Conservation (phyloP, 2,329 filamentous ascomycete species). For the Ascochyta clinopodiicola region DNA sequence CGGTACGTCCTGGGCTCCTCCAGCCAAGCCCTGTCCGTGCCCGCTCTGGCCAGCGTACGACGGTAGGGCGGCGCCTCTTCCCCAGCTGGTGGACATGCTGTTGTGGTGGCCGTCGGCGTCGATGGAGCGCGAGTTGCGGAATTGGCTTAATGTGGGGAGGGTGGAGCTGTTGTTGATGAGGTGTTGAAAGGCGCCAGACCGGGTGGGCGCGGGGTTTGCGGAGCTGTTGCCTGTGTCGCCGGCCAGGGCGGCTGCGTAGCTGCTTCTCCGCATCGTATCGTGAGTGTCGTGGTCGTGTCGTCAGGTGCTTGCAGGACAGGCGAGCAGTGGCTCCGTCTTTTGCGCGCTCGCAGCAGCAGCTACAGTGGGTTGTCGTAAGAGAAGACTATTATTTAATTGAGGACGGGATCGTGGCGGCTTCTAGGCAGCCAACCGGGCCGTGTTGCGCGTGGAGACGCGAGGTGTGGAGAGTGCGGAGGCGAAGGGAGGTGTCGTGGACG, state of each 20-base stretch:
- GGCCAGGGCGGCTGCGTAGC: constrained; percentile 66
- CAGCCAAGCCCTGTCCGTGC: constrained; percentile 38
- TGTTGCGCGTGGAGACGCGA: constrained; percentile 19
- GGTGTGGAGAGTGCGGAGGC: constrained; percentile 20
- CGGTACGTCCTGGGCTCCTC: constrained; percentile 42
- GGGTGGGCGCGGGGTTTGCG: constrained; percentile 43
- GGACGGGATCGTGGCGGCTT: not conserved
- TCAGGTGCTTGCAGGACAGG: not conserved
- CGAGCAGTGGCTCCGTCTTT: not conserved
- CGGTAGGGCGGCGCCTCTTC: constrained; percentile 52
- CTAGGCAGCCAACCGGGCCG: constrained; percentile 4
- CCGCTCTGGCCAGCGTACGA: constrained; percentile 58
- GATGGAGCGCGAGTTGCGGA: constrained; percentile 49
- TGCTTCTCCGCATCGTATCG: constrained; percentile 24
- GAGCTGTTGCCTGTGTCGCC: constrained; percentile 51
- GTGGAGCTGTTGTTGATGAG: constrained; percentile 58
- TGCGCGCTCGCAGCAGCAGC: constrained; percentile 1
- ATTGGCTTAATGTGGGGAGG: constrained; percentile 30
- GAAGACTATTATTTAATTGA: not conserved
- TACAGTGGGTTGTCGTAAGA: not conserved
- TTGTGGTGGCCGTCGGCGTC: constrained; percentile 59
- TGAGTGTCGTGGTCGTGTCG: constrained; percentile 7
- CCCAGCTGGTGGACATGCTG: constrained; percentile 52
- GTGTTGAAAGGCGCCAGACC: constrained; percentile 60
- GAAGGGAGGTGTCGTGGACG: constrained; percentile 10